Conservation (phyloP, 169 alveolate genomes). For the Amoebophrya sp. region DNA sequence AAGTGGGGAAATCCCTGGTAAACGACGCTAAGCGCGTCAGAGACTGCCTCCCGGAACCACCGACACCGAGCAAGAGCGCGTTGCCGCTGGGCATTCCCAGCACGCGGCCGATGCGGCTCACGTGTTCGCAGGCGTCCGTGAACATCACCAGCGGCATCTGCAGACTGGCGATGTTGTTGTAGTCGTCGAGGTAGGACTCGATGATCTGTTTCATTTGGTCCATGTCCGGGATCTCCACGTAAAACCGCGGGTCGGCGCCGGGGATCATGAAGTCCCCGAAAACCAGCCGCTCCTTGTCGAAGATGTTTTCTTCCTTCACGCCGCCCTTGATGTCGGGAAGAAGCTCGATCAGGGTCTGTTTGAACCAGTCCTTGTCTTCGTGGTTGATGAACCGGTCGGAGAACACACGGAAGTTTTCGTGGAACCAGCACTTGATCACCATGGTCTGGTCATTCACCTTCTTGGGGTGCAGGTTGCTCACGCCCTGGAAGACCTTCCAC, state of each 20-base stretch:
- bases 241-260: slow-evolving; percentile 64
- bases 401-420: slow-evolving; percentile 81
- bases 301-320: too few relatives aligned
- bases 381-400: slow-evolving; percentile 80
- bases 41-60: slow-evolving; percentile 84
- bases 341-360: slow-evolving; percentile 50
- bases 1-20: slow-evolving; percentile 66
- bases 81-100: slow-evolving; percentile 79
- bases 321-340: slow-evolving; percentile 23
- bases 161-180: slow-evolving; percentile 68
- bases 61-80: slow-evolving; percentile 82
- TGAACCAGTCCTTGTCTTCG: slow-evolving; percentile 67
- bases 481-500: slow-evolving; percentile 85
- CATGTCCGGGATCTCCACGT: slow-evolving; percentile 68
- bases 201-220: slow-evolving; percentile 63
- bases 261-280: slow-evolving; percentile 78
- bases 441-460: slow-evolving; percentile 52
- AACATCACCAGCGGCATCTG: slow-evolving; percentile 87
- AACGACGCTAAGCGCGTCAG: slow-evolving; percentile 74
- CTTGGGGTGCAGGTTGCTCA: slow-evolving; percentile 72
- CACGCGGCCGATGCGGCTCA: slow-evolving; percentile 75
- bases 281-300: slow-evolving; percentile 74
- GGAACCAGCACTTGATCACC: slow-evolving; percentile 72
- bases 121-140: slow-evolving; percentile 89
- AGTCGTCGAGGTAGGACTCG: slow-evolving; percentile 77